Evolutionary conservation across 2,329 filamentous ascomycete species (phyloP).

Genomic region (Colletotrichum tamarilloi): DNA sequence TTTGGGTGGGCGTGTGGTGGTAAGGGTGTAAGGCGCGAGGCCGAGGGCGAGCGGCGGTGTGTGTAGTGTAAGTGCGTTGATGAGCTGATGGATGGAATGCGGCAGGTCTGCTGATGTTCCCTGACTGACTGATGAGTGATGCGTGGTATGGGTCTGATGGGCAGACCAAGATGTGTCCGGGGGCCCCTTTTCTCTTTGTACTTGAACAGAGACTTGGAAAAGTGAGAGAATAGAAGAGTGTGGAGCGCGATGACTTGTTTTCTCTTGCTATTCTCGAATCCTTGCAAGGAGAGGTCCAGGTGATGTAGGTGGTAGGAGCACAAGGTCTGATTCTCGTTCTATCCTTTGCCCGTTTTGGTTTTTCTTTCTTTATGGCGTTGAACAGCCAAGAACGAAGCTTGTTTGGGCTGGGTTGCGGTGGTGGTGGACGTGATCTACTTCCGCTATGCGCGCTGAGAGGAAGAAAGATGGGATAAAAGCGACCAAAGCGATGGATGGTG

Average conservation of each 20-base stretch:
- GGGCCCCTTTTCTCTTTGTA: slow-evolving; percentile 15
- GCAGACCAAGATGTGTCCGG: background rate
- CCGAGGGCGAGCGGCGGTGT: background rate
- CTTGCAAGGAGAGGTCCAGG: slow-evolving; percentile 8
- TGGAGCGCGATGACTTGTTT: background rate
- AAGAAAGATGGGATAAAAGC: background rate
- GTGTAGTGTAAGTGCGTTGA: slow-evolving; percentile 10
- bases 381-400: slow-evolving; percentile 7
- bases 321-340: slow-evolving; percentile 3
- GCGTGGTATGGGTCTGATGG: background rate
- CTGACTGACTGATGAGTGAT: background rate
- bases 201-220: background rate
- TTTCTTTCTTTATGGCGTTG: slow-evolving; percentile 1
- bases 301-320: slow-evolving; percentile 11
- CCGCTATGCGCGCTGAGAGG: background rate
- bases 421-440: slow-evolving; percentile 5
- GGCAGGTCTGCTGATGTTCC: slow-evolving; percentile 10
- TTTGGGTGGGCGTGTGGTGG: background rate
- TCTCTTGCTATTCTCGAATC: background rate
- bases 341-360: slow-evolving; percentile 1
- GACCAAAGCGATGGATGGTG: background rate
- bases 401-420: slow-evolving; percentile 1
- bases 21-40: slow-evolving; percentile 2
- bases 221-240: background rate
- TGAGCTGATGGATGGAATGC: background rate